phyloP scores from a whole-genome alignment of 257 asterid species.

The Gentiana dahurica region DNA sequence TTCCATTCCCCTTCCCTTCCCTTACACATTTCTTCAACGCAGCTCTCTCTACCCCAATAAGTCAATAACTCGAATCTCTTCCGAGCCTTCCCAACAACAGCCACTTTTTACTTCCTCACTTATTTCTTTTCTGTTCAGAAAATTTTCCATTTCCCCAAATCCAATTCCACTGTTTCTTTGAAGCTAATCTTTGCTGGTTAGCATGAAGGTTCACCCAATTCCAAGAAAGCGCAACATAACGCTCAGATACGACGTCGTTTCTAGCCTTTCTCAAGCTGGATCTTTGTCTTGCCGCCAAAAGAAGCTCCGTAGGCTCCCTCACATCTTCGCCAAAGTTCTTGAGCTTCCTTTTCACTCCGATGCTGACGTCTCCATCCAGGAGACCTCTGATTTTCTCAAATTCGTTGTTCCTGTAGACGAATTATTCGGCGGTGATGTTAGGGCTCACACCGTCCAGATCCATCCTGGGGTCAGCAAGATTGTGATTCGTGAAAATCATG shows the following conservation, averaged over 20 bases:
- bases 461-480: conserved; percentile 72
- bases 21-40: too few species aligned
- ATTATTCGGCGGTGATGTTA: conserved; percentile 27
- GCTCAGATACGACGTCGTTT: conserved; percentile 51
- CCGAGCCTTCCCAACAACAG: too few species aligned
- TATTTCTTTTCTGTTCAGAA: too few species aligned
- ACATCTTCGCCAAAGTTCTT: conserved; percentile 73
- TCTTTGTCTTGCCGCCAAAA: conserved; percentile 36
- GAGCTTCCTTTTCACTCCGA: conserved; percentile 70
- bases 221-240: conserved; percentile 56
- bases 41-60: too few species aligned
- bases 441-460: conserved; percentile 67
- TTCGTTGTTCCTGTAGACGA: conserved; percentile 54
- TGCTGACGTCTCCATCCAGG: conserved; percentile 59
- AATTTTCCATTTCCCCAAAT: too few species aligned
- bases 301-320: conserved; percentile 76
- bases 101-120: too few species aligned
- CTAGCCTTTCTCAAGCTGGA: conserved; percentile 40
- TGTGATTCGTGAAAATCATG: conserved; percentile 34
- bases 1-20: too few species aligned
- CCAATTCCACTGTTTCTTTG: too few species aligned
- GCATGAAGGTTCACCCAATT: conserved; percentile 69
- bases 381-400: conserved; percentile 40
- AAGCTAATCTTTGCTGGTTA: too few species aligned
- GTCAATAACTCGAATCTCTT: too few species aligned